phyloP scores from a whole-genome alignment of 768 basidiomycete genomes.

The Leccinum broughii region DNA sequence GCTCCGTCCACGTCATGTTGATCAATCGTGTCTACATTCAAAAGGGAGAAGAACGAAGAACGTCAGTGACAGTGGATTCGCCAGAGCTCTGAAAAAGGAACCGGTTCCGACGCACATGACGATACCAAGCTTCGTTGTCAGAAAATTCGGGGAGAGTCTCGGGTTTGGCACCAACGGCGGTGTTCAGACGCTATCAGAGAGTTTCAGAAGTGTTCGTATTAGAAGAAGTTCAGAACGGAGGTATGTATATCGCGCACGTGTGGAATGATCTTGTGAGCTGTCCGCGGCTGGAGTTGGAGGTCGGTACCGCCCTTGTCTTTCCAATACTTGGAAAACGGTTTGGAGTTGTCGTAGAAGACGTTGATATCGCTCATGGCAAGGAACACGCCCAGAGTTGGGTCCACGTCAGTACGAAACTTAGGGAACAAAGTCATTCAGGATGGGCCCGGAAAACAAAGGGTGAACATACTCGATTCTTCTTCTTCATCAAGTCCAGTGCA shows the following conservation, averaged over 20 bases:
- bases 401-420: conserved; percentile 14
- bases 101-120: conserved; percentile 23
- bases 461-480: conserved; percentile 17
- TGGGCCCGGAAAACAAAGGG: background rate
- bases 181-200: conserved; percentile 33
- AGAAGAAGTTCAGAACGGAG: background rate
- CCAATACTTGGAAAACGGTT: conserved; percentile 38
- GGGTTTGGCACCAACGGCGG: conserved; percentile 27
- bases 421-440: background rate
- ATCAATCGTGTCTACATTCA: conserved; percentile 19
- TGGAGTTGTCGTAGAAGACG: conserved; percentile 38
- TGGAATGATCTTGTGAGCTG: conserved; percentile 37
- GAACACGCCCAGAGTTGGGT: background rate
- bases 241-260: conserved; percentile 35
- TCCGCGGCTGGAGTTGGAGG: conserved; percentile 25
- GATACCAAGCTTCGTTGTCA: conserved; percentile 36
- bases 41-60: background rate
- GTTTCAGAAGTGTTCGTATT: background rate
- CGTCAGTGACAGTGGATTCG: background rate
- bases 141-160: conserved; percentile 36
- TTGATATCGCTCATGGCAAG: conserved; percentile 17
- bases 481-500: conserved; percentile 15
- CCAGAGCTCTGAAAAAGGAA: background rate
- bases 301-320: conserved; percentile 27
- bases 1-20: conserved; percentile 27